Evolutionary conservation across 169 alveolate genomes (phyloP).

Genomic region (Ichthyophthirius multifiliis): DNA sequence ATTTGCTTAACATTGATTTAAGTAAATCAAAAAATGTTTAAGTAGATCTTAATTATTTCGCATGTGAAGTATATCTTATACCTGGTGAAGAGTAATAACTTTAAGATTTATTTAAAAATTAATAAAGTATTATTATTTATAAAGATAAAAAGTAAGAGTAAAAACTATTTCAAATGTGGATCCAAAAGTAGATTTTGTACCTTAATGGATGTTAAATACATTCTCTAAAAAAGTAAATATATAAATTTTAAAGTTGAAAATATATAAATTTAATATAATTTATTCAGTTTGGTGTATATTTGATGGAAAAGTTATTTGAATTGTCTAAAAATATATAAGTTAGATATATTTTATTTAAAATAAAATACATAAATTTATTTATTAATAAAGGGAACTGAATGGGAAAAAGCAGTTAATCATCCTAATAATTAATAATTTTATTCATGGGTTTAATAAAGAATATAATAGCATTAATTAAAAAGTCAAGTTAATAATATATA

Average conservation of each 20-base stretch:
- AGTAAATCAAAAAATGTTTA: not conserved
- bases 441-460: conserved; percentile 4
- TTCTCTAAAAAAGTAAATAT: conserved; percentile 13
- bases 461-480: not conserved
- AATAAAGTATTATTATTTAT: no score
- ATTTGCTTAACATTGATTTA: not conserved
- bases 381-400: not conserved
- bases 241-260: not conserved
- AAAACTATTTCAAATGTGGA: conserved; percentile 23
- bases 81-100: not conserved
- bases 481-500: no score
- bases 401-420: conserved; percentile 11
- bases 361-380: no score
- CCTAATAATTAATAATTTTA: conserved; percentile 4
- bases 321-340: no score
- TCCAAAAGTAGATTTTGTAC: conserved; percentile 26
- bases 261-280: no score
- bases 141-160: no score
- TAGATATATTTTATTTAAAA: no score
- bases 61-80: conserved; percentile 15
- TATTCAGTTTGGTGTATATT: not conserved
- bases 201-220: conserved; percentile 18
- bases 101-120: no score
- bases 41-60: conserved; percentile 11
- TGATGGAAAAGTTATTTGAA: conserved; percentile 13